phyloP scores from a whole-genome alignment of 2,329 filamentous ascomycete species.

The Teratosphaeriaceae sp. region DNA sequence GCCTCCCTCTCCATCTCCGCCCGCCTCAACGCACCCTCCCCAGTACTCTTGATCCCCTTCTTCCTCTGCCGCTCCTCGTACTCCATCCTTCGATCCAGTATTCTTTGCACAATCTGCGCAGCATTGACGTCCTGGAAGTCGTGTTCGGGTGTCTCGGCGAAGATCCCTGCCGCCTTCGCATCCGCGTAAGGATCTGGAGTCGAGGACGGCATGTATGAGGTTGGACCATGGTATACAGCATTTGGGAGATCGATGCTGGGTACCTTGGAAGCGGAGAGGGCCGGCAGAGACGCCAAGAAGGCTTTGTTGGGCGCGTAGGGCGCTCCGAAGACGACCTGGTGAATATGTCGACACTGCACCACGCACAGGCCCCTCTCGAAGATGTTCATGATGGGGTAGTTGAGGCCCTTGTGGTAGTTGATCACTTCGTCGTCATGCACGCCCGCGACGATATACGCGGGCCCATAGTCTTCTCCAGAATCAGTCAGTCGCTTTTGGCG shows the following conservation, averaged over 20 bases:
- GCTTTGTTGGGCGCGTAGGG: slow-evolving; percentile 77
- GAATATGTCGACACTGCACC: slow-evolving; percentile 88
- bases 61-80: slow-evolving; percentile 89
- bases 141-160: slow-evolving; percentile 70
- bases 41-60: slow-evolving; percentile 79
- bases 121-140: slow-evolving; percentile 84
- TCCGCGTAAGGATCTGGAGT: slow-evolving; percentile 59
- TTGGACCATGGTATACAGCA: slow-evolving; percentile 90
- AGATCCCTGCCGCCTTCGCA: slow-evolving; percentile 77
- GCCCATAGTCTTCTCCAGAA: slow-evolving; percentile 76
- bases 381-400: slow-evolving; percentile 99
- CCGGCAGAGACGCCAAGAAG: slow-evolving; percentile 70
- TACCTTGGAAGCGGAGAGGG: slow-evolving; percentile 44
- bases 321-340: slow-evolving; percentile 81
- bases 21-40: slow-evolving; percentile 52
- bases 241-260: slow-evolving; percentile 46
- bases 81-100: slow-evolving; percentile 75
- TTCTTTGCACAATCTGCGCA: slow-evolving; percentile 82
- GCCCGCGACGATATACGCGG: slow-evolving; percentile 83
- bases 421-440: slow-evolving; percentile 94
- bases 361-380: slow-evolving; percentile 95
- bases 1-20: slow-evolving; percentile 21
- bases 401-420: slow-evolving; percentile 93
- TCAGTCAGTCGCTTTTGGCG: too few relatives aligned
- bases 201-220: slow-evolving; percentile 67